A percentile compares a stretch with the other conserved stretches of the same genome.
These are phyloP conservation scores for Magnusiomyces sp. DNA, from an alignment of 1,139 yeast genomes.

Conservation along the genomic window DNA sequence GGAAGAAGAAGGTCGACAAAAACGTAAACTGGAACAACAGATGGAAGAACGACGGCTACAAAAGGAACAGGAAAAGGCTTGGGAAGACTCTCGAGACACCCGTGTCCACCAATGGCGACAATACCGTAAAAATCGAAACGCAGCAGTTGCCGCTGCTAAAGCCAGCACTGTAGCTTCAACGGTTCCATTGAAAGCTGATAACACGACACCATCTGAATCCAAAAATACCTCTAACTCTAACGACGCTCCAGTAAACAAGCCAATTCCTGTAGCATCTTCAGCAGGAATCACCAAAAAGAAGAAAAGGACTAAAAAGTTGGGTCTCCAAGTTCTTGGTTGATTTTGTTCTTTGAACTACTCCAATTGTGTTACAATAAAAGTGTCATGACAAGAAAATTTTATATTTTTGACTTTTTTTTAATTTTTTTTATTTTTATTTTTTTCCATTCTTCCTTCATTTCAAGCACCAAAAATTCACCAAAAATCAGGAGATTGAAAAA, in stretches of 20 bases:
- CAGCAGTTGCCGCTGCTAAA: conserved; percentile 24
- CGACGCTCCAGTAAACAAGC: not conserved
- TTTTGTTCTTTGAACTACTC: no score
- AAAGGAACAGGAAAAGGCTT: conserved; percentile 39
- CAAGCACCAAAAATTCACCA: no score
- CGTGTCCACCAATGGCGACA: conserved; percentile 57
- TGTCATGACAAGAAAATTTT: no score
- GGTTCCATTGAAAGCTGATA: conserved; percentile 1
- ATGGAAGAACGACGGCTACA: conserved; percentile 35
- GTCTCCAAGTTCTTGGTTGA: not conserved
- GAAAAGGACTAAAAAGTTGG: not conserved
- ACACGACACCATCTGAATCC: no score
- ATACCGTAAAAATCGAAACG: conserved; percentile 40
- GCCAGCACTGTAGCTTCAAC: not conserved
- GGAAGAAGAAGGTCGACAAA: conserved; percentile 37
- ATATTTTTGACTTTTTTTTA: no score
- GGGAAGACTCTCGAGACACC: conserved; percentile 57
- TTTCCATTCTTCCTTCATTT: no score
- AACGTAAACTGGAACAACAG: conserved; percentile 34
- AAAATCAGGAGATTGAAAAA: no score
- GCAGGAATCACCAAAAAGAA: not conserved
- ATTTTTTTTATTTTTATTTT: no score
- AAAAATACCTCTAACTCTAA: no score
- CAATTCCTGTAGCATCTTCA: not conserved
- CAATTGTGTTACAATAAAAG: no score